phyloP scores from a whole-genome alignment of 1,284 basidiomycete genomes.

The Meira miltonrushii region DNA sequence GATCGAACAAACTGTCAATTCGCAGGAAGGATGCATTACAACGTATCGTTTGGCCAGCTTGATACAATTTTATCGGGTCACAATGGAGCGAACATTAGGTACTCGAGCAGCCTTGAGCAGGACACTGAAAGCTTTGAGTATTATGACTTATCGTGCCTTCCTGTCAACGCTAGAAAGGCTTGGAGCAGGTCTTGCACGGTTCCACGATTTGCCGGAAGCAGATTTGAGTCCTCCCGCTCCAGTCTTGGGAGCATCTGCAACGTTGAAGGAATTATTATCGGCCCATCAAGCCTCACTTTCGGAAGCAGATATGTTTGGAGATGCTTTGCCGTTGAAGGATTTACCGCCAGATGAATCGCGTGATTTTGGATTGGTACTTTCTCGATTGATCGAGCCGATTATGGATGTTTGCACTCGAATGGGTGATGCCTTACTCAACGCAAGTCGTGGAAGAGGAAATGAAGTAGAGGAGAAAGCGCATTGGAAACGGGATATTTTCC shows the following conservation, averaged over 20 bases:
- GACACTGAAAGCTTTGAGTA: constrained; percentile 66
- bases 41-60: constrained; percentile 87
- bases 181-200: constrained; percentile 24
- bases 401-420: constrained; percentile 22
- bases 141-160: constrained; percentile 28
- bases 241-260: constrained; percentile 20
- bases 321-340: neutral
- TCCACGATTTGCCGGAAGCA: constrained; percentile 19
- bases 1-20: constrained; percentile 83
- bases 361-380: constrained; percentile 28
- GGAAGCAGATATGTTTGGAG: constrained; percentile 13
- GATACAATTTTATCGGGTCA: constrained; percentile 86
- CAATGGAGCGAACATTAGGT: constrained; percentile 87
- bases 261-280: constrained; percentile 36
- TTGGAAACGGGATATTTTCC: constrained; percentile 29
- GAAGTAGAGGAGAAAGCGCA: constrained; percentile 14
- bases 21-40: constrained; percentile 84
- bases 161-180: constrained; percentile 34
- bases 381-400: constrained; percentile 32
- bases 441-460: constrained; percentile 12
- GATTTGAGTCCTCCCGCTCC: constrained; percentile 27
- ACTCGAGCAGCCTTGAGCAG: constrained; percentile 68
- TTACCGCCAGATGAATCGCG: neutral
- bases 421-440: constrained; percentile 13
- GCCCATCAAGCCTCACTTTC: constrained; percentile 27